Conservation (phyloP, 2,329 filamentous ascomycete species). For the Hypoxylon sp. region DNA sequence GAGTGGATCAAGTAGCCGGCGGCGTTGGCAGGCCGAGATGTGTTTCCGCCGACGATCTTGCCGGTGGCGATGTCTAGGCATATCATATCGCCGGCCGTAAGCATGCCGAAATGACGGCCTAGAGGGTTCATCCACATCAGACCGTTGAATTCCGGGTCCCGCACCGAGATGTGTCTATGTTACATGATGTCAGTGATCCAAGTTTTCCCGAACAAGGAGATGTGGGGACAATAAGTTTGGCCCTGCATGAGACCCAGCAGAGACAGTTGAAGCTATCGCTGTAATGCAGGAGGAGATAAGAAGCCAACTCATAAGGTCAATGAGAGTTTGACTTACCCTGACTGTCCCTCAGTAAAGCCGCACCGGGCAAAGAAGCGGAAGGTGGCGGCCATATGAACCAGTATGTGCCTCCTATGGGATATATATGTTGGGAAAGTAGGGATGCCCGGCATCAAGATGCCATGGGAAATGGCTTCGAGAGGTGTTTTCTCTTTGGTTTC, state of each 20-base stretch:
- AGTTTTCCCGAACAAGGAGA: not conserved
- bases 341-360: conserved; percentile 78
- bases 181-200: conserved; percentile 4
- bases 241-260: not conserved
- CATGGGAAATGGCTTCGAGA: conserved; percentile 57
- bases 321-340: conserved; percentile 58
- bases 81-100: conserved; percentile 77
- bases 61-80: conserved; percentile 71
- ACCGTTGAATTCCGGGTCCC: conserved; percentile 50
- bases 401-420: conserved; percentile 72
- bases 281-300: not conserved
- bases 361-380: conserved; percentile 78
- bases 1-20: conserved; percentile 80
- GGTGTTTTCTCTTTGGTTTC: conserved; percentile 52
- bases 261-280: not conserved
- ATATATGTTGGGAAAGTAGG: conserved; percentile 59
- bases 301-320: not conserved
- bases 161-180: conserved; percentile 50
- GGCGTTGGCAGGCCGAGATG: conserved; percentile 72
- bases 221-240: not conserved
- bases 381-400: conserved; percentile 76
- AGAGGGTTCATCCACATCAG: conserved; percentile 77
- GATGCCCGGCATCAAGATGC: conserved; percentile 58
- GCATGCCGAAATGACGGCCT: conserved; percentile 74
- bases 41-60: conserved; percentile 75